phyloP scores from a whole-genome alignment of 139 green algal genomes.

The Chlorella vulgaris region DNA sequence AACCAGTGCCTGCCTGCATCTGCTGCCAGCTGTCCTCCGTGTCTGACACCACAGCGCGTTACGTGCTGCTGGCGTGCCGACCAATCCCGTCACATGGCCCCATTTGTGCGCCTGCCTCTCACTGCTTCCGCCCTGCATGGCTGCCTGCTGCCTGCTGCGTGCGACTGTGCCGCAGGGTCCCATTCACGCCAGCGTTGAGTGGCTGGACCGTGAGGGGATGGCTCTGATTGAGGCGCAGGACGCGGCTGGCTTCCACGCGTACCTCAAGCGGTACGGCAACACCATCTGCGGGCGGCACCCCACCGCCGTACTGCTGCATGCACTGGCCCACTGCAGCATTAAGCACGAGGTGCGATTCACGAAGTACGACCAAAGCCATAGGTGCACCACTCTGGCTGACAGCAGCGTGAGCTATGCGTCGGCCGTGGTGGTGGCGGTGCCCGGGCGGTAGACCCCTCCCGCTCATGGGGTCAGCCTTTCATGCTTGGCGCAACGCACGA shows the following conservation, averaged over 20 bases:
- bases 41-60: no score
- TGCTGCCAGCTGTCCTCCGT: neutral
- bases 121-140: no score
- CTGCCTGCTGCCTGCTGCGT: no score
- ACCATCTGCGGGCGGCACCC: conserved; percentile 97
- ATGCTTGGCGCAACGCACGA: no score
- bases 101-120: no score
- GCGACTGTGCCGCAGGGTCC: conserved; percentile 66
- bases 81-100: no score
- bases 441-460: neutral
- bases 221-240: conserved; percentile 79
- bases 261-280: conserved; percentile 78
- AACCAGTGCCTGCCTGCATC: no score
- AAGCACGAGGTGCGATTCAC: conserved; percentile 64
- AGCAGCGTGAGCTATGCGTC: conserved; percentile 86
- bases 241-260: conserved; percentile 67
- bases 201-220: conserved; percentile 89
- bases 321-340: conserved; percentile 33
- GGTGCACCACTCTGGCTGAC: conserved; percentile 52
- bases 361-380: conserved; percentile 80
- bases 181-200: conserved; percentile 88
- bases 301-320: conserved; percentile 90
- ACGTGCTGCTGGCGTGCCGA: no score
- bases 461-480: neutral
- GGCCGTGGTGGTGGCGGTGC: conserved; percentile 52